Evolutionary conservation across 2,329 filamentous ascomycete genomes (phyloP).

Genomic region (Nemania sp.): DNA sequence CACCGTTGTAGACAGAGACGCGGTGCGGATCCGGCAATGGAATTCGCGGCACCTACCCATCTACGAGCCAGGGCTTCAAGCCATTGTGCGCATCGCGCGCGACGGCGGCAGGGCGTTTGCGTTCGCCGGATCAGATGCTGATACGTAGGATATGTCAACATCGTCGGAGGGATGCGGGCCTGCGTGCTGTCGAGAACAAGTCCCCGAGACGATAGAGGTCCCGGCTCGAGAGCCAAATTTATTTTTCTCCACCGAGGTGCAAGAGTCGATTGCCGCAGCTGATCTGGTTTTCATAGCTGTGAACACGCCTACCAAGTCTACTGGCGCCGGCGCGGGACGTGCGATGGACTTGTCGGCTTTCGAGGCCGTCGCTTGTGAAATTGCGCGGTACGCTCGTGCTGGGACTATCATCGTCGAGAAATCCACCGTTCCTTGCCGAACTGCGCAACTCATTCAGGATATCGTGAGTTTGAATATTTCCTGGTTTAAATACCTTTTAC

Average conservation of each 20-base stretch:
- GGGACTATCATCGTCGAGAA: conserved; percentile 85
- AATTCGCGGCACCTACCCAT: conserved; percentile 80
- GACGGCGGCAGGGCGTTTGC: conserved; percentile 64
- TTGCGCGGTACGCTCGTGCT: conserved; percentile 73
- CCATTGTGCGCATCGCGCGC: conserved; percentile 74
- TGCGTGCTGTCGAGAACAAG: conserved; percentile 46
- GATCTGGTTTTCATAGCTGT: conserved; percentile 82
- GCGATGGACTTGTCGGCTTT: conserved; percentile 80
- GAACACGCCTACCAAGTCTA: conserved; percentile 82
- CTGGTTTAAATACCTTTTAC: too few relatives aligned
- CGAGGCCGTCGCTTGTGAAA: conserved; percentile 75
- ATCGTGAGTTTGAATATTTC: conserved; percentile 20
- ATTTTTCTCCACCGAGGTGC: conserved; percentile 78
- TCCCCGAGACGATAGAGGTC: conserved; percentile 50
- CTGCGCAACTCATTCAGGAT: conserved; percentile 57
- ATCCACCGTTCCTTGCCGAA: conserved; percentile 81
- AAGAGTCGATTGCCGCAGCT: conserved; percentile 71
- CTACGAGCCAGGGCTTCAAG: conserved; percentile 77
- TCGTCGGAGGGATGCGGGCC: conserved; percentile 49
- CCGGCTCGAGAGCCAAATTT: conserved; percentile 71
- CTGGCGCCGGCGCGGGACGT: conserved; percentile 75
- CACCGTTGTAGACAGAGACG: conserved; percentile 79
- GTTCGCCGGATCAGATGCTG: conserved; percentile 53
- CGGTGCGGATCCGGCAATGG: conserved; percentile 75
- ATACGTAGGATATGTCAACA: conserved; percentile 46